These are phyloP conservation scores for Actinomucor elegans DNA, from an alignment of 371 early-diverging fungal genomes.

Conservation along the genomic window DNA sequence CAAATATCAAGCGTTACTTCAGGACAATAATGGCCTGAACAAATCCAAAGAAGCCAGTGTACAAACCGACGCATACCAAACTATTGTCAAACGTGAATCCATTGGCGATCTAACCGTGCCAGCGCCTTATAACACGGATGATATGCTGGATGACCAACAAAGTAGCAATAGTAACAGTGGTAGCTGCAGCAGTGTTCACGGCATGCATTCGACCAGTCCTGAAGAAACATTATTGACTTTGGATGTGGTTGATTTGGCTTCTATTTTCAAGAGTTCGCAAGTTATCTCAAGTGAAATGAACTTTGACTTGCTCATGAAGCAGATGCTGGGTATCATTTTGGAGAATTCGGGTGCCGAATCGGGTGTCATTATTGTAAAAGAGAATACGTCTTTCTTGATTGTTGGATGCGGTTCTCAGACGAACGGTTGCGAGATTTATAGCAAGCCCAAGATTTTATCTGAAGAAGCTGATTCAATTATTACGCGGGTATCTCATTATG, in stretches of 20 bases:
- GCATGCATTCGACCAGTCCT: constrained; percentile 16
- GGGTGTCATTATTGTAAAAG: constrained; percentile 49
- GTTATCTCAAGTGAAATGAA: constrained; percentile 58
- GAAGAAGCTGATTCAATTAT: constrained; percentile 42
- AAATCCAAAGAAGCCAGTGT: constrained; percentile 12
- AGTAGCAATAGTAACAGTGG: constrained; percentile 9
- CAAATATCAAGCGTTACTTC: constrained; percentile 3
- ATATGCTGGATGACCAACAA: background rate
- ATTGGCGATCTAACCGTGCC: constrained; percentile 7
- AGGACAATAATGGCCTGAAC: background rate
- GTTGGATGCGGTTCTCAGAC: constrained; percentile 43
- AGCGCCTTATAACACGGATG: background rate
- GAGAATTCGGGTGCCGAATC: constrained; percentile 52
- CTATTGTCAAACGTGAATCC: constrained; percentile 7
- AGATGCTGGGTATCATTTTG: constrained; percentile 51
- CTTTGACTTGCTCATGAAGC: constrained; percentile 50
- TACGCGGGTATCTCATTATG: constrained; percentile 41
- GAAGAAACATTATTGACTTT: constrained; percentile 44
- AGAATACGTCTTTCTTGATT: constrained; percentile 39
- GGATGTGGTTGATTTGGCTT: constrained; percentile 49
- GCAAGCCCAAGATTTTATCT: constrained; percentile 30
- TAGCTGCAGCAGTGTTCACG: no score
- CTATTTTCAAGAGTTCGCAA: constrained; percentile 51
- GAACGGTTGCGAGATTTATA: constrained; percentile 38
- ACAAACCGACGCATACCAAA: constrained; percentile 31